Base-by-base conservation (phyloP, 257 asterid genomes). In the Jasminum sambac region DNA sequence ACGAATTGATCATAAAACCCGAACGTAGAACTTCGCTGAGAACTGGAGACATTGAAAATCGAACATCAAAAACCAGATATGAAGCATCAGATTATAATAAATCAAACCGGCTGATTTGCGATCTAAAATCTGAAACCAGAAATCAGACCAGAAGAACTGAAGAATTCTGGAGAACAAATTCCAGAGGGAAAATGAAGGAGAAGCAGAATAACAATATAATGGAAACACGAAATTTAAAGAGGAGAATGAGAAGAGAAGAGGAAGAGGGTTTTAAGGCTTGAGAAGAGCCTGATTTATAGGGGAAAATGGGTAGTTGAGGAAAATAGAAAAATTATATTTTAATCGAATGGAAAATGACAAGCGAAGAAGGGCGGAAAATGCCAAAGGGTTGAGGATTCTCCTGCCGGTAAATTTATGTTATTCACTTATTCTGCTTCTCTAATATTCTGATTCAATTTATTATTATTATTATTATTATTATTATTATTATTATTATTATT, bases 1-100 rank as follows among this genome's bases (percentile, higher is more conserved):
- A 80, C 30, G 96, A 87, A 58, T 79, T 72, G 70, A 91, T 86
- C 70, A 77, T 84, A 74, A 80, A 84, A 62, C 95, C 92, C 43
- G 95, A 85, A 73, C 85, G 76, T 73, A 87, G 88, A 72, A 89
- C 68, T 85, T 94, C 96, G 78, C 92, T 84, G 70, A 94, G 81
- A 76, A 86, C 89, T 9, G 90, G 84, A 84, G 84, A 85, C 97
- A 89, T 94, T 94, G 78, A 81, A 82, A 82, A 73, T 79, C 71
- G 41, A 74, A 76, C 86, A 80, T 71, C 68, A 80, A 79, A 7
- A 64, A 26, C 19, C 64, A 41, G 8, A 70, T 43, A 58, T 43
- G 81, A 74, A 75, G 77, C 89, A 79, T 84, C 73, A 76, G 48
- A 74, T 64, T 17, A 44, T 62, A 41, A 8, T 6, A 55, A 2